Base-by-base conservation (phyloP, 129 eudicot genomes). In the Helianthus annuus region DNA sequence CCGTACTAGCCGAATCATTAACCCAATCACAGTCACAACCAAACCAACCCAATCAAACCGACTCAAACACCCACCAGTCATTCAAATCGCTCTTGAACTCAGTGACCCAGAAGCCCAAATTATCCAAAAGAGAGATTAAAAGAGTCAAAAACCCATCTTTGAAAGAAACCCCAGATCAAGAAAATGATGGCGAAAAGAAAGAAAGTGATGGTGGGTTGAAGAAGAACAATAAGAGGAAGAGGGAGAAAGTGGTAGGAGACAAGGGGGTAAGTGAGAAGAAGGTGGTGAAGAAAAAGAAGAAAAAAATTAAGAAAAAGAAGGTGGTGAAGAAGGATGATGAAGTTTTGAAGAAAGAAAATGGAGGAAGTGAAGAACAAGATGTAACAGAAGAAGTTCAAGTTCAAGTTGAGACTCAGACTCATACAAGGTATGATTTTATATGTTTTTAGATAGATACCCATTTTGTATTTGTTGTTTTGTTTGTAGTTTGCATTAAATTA, bases 51-150 rank as follows among this genome's bases (percentile, higher is more conserved):
- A 46, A 63, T 57, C 64, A 36, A 67, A 78, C 36, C 49, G 60
- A 70, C 72, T 27, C 66, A 11, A 62, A 64, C 62, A 67, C 78
- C 80, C 73, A 38, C 22, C 76, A 78, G 7, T 89, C 92, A 17
- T 66, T 85, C 79, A 71, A 81, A 53, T 72, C 75, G 24, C 72
- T 84, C 45, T 57, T 76, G 40, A 79, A 79, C 63, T 77, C 83
- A 8, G 84, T 59, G 6, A 66, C 86, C 74, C 85, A 64, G 6
- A 92, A 79, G 62, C 84, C 85, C 78, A 83, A 70, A 48, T 58
- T 87, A 38, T 85, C 96, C 34, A 92, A 89, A 75, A 69, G 98
- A 74, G 88, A 83, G 44, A 92, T 87, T 51, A 89, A 92, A 46
- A 82, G 93, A 61, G 81, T 75, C 68, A 80, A 81, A 77, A 53